Base-by-base conservation (phyloP, 768 basidiomycete species). In the Trametes cinnabarina region DNA sequence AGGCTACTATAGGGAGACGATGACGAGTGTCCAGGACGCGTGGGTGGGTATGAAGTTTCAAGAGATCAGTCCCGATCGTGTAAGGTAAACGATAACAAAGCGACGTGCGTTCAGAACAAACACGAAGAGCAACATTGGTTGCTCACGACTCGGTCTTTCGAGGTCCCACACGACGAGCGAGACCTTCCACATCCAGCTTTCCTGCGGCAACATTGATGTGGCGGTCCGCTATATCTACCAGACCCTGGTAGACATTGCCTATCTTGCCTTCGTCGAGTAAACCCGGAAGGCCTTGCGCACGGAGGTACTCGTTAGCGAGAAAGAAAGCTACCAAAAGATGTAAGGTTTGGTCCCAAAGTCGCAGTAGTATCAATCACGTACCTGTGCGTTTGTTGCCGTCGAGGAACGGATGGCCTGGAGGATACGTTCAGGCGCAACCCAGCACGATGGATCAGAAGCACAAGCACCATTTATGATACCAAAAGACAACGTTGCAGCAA, bases 401-500 rank as follows among this genome's bases (percentile, higher is more conserved):
- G 25, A 67, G 57, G 57, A 68, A 70, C 1, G 71, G 67, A 52
- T 71, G 71, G n/a, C 71, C 73, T 65, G 22, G 23, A 32, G 9
- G 9, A n/a, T 39, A 47, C 19, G 34, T n/a, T 46, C 11, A 47
- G 37, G 17, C 3, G 17, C 23, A 39, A 3, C n/a, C 10, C 17
- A 25, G 15, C 3, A 6, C 11, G 9, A 19, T 22, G 19, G 7
- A 30, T 3, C 5, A 11, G 26, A 14, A 43, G 3, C 3, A 17
- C 9, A 55, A 41, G 6, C 35, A 64, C 66, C 66, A 59, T 63
- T 69, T 30, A 73, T 72, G 44, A 75, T 67, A 11, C 73, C 73
- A 48, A 64, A 72, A 0, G 71, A 69, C 3, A 75, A 62, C 3
- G 66, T 73, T 0, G 72, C 72, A 14, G 73, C 74, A 23, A 72